Percentiles rank a stretch among this genome's conserved stretches.
Evolutionary conservation across 2,329 filamentous ascomycete genomes (phyloP).

Genomic region (Aspergillus alliaceus): DNA sequence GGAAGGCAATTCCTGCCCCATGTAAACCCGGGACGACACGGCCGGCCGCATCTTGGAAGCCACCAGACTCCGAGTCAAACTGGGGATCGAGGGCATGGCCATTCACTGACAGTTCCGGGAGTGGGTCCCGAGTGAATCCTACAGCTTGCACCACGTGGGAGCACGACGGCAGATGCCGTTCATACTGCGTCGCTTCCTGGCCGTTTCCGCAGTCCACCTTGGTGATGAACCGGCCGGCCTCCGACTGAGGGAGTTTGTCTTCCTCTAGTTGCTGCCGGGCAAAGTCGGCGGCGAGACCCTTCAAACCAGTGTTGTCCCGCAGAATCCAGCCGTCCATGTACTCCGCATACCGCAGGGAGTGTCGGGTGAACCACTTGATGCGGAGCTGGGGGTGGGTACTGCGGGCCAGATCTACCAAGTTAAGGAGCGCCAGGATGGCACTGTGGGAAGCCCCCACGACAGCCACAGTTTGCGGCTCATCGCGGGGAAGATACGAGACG

Average conservation of each 20-base stretch:
- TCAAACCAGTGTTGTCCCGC: conserved; percentile 65
- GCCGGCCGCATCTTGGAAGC: conserved; percentile 49
- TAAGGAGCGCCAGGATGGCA: conserved; percentile 62
- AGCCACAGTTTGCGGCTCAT: conserved; percentile 47
- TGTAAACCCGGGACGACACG: conserved; percentile 53
- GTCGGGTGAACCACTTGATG: conserved; percentile 64
- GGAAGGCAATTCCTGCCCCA: conserved; percentile 65
- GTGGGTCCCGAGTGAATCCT: conserved; percentile 53
- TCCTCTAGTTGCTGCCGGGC: conserved; percentile 60
- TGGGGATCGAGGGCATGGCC: conserved; percentile 25
- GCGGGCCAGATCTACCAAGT: conserved; percentile 56
- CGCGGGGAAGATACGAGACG: conserved; percentile 38
- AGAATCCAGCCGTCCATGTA: conserved; percentile 64
- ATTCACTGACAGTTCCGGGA: conserved; percentile 49
- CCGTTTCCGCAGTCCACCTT: conserved; percentile 48
- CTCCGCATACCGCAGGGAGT: conserved; percentile 61
- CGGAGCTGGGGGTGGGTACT: conserved; percentile 54
- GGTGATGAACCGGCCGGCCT: conserved; percentile 48
- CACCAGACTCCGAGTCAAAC: conserved; percentile 40
- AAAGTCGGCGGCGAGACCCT: conserved; percentile 61
- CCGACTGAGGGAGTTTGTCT: conserved; percentile 45
- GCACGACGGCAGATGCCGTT: conserved; percentile 49
- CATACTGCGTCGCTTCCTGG: conserved; percentile 49
- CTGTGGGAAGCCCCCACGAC: conserved; percentile 65
- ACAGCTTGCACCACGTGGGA: conserved; percentile 60